Evolutionary conservation across 2,329 filamentous ascomycete species (phyloP).

Genomic region (Ilyonectria destructans): DNA sequence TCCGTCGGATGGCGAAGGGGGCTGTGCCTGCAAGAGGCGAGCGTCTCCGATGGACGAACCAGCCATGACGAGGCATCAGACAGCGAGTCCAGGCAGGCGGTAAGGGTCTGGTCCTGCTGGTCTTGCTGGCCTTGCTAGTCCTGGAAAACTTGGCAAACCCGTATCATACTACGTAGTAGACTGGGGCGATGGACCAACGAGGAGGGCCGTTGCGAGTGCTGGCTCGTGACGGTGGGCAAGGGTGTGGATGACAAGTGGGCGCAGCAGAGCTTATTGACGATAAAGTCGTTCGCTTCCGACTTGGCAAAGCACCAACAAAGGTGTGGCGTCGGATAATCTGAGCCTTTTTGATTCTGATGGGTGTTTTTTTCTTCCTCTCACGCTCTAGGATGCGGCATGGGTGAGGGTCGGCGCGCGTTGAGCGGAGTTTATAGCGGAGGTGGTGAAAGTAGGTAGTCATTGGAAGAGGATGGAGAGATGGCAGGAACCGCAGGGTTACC

Average conservation of each 20-base stretch:
- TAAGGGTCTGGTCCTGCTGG: neutral
- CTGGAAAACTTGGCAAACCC: neutral
- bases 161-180: neutral
- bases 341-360: neutral
- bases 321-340: constrained; percentile 16
- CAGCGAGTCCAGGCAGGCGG: neutral
- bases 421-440: neutral
- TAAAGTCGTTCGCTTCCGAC: constrained; percentile 45
- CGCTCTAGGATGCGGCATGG: neutral
- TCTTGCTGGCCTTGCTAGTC: neutral
- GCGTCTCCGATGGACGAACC: neutral
- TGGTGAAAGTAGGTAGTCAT: neutral
- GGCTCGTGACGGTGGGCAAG: constrained; percentile 20
- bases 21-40: constrained; percentile 18
- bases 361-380: neutral
- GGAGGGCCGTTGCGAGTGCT: neutral
- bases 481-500: neutral
- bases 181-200: neutral
- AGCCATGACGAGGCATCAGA: neutral
- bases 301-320: constrained; percentile 36
- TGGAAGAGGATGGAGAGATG: neutral
- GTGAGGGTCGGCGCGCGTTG: neutral
- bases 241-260: constrained; percentile 39
- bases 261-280: constrained; percentile 49
- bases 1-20: constrained; percentile 6